Conservation (phyloP, 495 filamentous ascomycete species). For the Letharia lupina region DNA sequence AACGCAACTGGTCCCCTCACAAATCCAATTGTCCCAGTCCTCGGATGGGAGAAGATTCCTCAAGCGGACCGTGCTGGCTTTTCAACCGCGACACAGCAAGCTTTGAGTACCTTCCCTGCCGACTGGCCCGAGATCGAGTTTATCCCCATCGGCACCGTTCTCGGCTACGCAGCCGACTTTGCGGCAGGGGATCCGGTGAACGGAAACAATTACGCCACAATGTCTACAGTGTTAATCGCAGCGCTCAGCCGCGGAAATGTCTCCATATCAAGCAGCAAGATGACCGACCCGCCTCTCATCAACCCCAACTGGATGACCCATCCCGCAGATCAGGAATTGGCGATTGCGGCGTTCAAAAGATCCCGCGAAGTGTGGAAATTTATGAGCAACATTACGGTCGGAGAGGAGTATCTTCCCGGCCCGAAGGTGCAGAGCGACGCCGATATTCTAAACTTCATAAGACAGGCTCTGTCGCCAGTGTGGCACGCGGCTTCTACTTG, state of each 20-base stretch:
- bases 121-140: constrained; percentile 55
- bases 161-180: constrained; percentile 23
- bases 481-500: constrained; percentile 46
- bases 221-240: constrained; percentile 33
- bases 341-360: constrained; percentile 47
- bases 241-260: constrained; percentile 47
- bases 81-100: constrained; percentile 21
- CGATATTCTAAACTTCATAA: constrained; percentile 42
- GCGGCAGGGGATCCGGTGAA: constrained; percentile 32
- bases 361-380: constrained; percentile 33
- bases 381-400: constrained; percentile 35
- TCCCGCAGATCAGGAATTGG: constrained; percentile 44
- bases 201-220: constrained; percentile 39
- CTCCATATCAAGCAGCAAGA: constrained; percentile 38
- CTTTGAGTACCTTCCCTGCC: constrained; percentile 31
- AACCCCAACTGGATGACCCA: constrained; percentile 48
- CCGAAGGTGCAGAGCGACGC: constrained; percentile 37
- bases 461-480: constrained; percentile 36
- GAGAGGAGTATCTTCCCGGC: constrained; percentile 47
- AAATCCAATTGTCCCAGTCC: constrained; percentile 18
- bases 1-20: constrained; percentile 11
- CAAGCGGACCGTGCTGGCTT: constrained; percentile 17
- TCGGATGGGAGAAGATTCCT: constrained; percentile 12
- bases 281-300: constrained; percentile 43
- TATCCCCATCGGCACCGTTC: constrained; percentile 22